Evolutionary conservation across 805 yeast species (phyloP).

Genomic region (Ogataea paraovalis): DNA sequence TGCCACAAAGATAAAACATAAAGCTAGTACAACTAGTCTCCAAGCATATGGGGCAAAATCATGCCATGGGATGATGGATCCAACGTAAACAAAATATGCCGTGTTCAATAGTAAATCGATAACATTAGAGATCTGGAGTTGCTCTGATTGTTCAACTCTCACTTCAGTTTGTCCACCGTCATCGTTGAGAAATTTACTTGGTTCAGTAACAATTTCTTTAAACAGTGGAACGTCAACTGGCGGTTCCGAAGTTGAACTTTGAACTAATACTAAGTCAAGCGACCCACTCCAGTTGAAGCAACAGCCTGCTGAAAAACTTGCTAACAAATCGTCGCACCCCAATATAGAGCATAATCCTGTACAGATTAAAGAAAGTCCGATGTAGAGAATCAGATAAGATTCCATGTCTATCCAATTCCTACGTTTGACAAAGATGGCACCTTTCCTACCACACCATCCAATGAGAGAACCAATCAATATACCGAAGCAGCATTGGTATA

Average conservation of each 20-base stretch:
- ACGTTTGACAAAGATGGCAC: conserved; percentile 70
- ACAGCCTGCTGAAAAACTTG: conserved; percentile 89
- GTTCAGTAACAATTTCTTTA: not conserved
- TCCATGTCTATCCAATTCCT: conserved; percentile 77
- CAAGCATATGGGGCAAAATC: conserved; percentile 70
- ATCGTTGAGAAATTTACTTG: not conserved
- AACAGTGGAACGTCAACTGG: not conserved
- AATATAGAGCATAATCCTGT: conserved; percentile 87
- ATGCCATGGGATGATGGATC: conserved; percentile 88
- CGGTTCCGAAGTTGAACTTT: not conserved
- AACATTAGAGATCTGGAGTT: conserved; percentile 67
- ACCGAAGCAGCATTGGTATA: conserved; percentile 83
- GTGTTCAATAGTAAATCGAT: conserved; percentile 79
- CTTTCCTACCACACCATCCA: conserved; percentile 67
- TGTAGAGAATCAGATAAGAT: conserved; percentile 79
- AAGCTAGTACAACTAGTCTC: conserved; percentile 72
- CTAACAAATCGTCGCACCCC: conserved; percentile 86
- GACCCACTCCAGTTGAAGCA: conserved; percentile 91
- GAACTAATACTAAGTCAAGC: conserved; percentile 6
- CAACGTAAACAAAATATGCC: conserved; percentile 85
- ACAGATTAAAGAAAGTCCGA: conserved; percentile 75
- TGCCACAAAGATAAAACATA: conserved; percentile 70
- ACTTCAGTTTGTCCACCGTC: not conserved
- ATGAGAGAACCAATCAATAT: conserved; percentile 66
- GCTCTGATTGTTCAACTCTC: conserved; percentile 32